These are phyloP conservation scores for Endoconidiophora laricicola DNA, from an alignment of 2,329 filamentous ascomycete genomes.

Conservation along the genomic window DNA sequence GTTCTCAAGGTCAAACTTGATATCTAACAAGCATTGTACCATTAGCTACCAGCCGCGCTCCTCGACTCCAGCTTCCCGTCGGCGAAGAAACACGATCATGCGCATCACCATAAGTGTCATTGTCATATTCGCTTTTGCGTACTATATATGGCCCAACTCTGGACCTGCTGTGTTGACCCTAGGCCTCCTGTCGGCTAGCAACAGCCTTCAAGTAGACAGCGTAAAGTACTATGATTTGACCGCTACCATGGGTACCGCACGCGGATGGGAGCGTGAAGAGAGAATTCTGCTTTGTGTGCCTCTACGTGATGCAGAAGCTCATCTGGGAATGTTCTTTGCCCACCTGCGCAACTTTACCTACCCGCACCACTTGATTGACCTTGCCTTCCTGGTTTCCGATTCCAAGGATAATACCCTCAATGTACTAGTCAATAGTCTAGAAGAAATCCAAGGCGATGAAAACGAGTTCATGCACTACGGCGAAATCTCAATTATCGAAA, in stretches of 20 bases:
- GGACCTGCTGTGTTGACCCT: conserved; percentile 47
- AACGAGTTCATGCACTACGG: conserved; percentile 75
- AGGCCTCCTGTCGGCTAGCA: conserved; percentile 48
- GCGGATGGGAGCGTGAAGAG: conserved; percentile 92
- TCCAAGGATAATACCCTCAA: conserved; percentile 82
- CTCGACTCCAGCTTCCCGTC: conserved; percentile 51
- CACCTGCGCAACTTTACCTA: conserved; percentile 94
- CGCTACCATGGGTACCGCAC: conserved; percentile 76
- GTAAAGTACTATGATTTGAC: conserved; percentile 93
- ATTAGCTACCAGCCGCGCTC: conserved; percentile 74
- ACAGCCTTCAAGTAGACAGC: conserved; percentile 73
- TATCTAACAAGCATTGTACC: conserved; percentile 1
- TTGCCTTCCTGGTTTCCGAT: conserved; percentile 92
- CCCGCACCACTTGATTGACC: conserved; percentile 86
- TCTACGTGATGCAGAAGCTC: conserved; percentile 76
- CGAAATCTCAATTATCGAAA: conserved; percentile 94
- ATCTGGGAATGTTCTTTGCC: conserved; percentile 97
- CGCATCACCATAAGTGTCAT: conserved; percentile 45
- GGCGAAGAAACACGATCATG: conserved; percentile 55
- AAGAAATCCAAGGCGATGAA: conserved; percentile 61
- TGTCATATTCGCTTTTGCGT: conserved; percentile 46
- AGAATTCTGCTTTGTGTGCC: conserved; percentile 89
- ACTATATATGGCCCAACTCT: conserved; percentile 53
- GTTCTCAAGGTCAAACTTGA: conserved; percentile 5
- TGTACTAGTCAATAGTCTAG: conserved; percentile 57